Conservation (phyloP, 805 yeast species). For the Monosporozyma solicola region DNA sequence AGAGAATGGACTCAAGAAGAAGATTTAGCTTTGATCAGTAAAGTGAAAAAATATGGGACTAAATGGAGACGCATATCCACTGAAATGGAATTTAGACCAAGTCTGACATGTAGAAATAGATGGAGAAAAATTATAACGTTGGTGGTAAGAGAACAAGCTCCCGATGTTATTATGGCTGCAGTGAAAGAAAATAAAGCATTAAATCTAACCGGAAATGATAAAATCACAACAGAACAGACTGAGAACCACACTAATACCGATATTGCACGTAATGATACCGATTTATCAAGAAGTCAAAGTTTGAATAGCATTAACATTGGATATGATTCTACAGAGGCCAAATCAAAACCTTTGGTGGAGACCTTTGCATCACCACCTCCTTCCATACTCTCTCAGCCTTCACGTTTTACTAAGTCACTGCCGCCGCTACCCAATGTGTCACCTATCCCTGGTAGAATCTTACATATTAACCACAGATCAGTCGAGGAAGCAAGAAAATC, state of each 20-base stretch:
- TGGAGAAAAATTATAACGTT: constrained; percentile 83
- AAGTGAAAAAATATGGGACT: constrained; percentile 68
- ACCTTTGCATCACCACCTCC: background rate
- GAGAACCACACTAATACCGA: background rate
- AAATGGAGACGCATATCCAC: constrained; percentile 78
- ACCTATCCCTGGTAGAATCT: background rate
- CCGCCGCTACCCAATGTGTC: background rate
- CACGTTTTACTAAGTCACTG: background rate
- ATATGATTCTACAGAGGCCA: background rate
- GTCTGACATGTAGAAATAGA: constrained; percentile 82
- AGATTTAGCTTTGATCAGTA: constrained; percentile 57
- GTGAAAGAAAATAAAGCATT: constrained; percentile 44
- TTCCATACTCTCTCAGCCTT: background rate
- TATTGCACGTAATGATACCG: background rate
- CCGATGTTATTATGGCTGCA: constrained; percentile 44
- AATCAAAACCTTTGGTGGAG: background rate
- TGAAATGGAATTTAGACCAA: constrained; percentile 70
- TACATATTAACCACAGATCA: background rate
- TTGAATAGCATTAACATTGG: background rate
- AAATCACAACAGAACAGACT: background rate
- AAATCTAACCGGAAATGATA: constrained; percentile 3
- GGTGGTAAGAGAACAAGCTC: constrained; percentile 60
- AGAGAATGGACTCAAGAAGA: constrained; percentile 75
- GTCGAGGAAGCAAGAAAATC: constrained; percentile 1
- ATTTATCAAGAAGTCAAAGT: background rate